These are phyloP conservation scores for Globisporangium parvum DNA, from an alignment of 352 stramenopile genomes.

Conservation along the genomic window DNA sequence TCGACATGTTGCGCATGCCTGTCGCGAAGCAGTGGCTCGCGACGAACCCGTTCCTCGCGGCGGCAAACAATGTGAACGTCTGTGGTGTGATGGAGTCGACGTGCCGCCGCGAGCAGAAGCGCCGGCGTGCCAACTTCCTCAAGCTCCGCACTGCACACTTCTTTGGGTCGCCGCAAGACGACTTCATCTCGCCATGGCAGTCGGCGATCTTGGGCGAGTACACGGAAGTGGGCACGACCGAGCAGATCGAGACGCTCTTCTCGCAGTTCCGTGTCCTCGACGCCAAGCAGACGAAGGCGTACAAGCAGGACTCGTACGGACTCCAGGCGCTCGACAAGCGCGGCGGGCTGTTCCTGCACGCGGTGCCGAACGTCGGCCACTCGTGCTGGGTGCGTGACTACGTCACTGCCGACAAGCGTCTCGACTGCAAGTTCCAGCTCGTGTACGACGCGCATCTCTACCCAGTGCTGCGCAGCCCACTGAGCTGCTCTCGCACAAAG, in stretches of 20 bases:
- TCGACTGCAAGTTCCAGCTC: conserved; percentile 24
- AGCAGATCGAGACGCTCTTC: conserved; percentile 26
- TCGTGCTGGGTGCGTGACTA: conserved; percentile 28
- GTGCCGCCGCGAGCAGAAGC: conserved; percentile 5
- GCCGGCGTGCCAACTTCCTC: conserved; percentile 20
- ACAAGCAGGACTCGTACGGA: conserved; percentile 30
- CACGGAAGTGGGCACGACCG: conserved; percentile 4
- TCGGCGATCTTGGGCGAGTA: conserved; percentile 20
- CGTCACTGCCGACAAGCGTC: conserved; percentile 6
- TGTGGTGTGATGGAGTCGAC: background rate
- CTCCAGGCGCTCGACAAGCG: conserved; percentile 27
- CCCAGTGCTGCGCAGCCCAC: conserved; percentile 10
- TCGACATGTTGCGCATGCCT: conserved; percentile 16
- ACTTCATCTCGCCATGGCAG: conserved; percentile 24
- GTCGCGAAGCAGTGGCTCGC: background rate
- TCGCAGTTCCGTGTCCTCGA: conserved; percentile 24
- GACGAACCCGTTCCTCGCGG: conserved; percentile 11
- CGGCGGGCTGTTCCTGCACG: conserved; percentile 24
- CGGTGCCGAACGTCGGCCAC: conserved; percentile 19
- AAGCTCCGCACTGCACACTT: conserved; percentile 17
- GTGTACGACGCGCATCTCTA: conserved; percentile 42
- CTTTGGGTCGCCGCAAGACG: conserved; percentile 25
- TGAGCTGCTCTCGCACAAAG: background rate
- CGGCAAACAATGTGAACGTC: conserved; percentile 12
- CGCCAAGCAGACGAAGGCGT: conserved; percentile 24